A percentile compares a stretch with the other conserved stretches of the same genome.
Evolutionary conservation across 129 eudicot species (phyloP).

Genomic region (Artemisia argyi): DNA sequence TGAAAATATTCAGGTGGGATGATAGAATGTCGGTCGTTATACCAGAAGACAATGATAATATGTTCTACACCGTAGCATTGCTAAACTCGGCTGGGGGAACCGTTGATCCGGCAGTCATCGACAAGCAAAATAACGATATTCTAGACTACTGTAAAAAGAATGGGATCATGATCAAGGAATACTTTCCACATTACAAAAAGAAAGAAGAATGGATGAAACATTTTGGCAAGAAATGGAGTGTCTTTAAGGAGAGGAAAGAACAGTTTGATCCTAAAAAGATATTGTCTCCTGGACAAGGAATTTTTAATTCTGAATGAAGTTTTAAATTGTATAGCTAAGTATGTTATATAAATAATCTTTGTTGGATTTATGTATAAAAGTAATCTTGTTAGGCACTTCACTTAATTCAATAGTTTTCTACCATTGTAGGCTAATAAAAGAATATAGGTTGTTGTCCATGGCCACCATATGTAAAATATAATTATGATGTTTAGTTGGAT

Average conservation of each 20-base stretch:
- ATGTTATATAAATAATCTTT: not conserved
- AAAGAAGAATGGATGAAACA: slow-evolving; percentile 40
- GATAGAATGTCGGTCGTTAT: slow-evolving; percentile 34
- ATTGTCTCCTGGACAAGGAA: slow-evolving; percentile 43
- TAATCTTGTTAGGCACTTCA: not conserved
- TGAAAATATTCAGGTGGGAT: slow-evolving; percentile 38
- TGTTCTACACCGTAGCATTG: slow-evolving; percentile 31
- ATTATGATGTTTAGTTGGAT: no score
- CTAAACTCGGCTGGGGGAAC: slow-evolving; percentile 19
- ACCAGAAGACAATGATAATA: slow-evolving; percentile 37
- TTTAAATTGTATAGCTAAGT: not conserved
- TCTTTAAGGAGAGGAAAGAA: slow-evolving; percentile 27
- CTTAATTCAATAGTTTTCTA: no score
- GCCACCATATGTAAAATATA: no score
- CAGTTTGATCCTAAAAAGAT: slow-evolving; percentile 42
- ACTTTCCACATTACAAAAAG: slow-evolving; percentile 37
- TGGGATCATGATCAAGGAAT: slow-evolving; percentile 7
- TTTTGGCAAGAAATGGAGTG: slow-evolving; percentile 42
- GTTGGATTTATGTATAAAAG: not conserved
- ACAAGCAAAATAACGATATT: slow-evolving; percentile 30
- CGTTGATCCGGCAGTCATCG: slow-evolving; percentile 13
- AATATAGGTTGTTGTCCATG: no score
- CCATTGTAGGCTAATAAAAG: no score
- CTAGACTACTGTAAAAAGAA: slow-evolving; percentile 22
- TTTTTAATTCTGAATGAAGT: slow-evolving; percentile 21